Percentiles rank a stretch among this genome's conserved stretches.
Evolutionary conservation across 768 basidiomycete genomes (phyloP).

Genomic region (Leccinum disarticulatum): DNA sequence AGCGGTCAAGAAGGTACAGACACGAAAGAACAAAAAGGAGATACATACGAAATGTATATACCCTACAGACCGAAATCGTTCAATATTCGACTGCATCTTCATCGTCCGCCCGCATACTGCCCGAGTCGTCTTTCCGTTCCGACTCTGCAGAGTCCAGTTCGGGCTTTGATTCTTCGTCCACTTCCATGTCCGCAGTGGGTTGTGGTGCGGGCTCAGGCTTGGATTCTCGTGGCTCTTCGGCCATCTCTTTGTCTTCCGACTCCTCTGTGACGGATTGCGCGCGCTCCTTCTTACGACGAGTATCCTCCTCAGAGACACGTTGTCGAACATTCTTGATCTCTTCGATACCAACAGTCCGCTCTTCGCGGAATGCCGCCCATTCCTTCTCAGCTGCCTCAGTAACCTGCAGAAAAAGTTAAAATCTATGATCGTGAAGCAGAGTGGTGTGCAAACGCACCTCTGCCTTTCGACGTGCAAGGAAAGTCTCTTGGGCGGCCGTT

Average conservation of each 20-base stretch:
- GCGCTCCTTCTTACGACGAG: constrained; percentile 41
- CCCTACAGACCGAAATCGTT: constrained; percentile 24
- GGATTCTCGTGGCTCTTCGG: constrained; percentile 21
- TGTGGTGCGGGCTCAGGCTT: constrained; percentile 20
- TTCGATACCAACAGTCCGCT: constrained; percentile 55
- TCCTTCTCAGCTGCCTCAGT: constrained; percentile 63
- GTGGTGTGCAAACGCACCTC: constrained; percentile 45
- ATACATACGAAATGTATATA: constrained; percentile 30
- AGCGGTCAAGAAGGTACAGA: constrained; percentile 20
- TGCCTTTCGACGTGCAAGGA: constrained; percentile 58
- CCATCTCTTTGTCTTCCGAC: constrained; percentile 37
- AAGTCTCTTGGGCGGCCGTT: constrained; percentile 66
- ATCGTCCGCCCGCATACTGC: constrained; percentile 63
- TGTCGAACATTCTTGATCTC: constrained; percentile 64
- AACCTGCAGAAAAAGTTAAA: constrained; percentile 42
- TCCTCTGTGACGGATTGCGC: constrained; percentile 38
- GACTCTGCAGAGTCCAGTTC: constrained; percentile 37
- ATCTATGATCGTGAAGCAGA: neutral
- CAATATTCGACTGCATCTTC: constrained; percentile 83
- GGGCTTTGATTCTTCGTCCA: constrained; percentile 36
- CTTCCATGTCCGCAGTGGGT: constrained; percentile 35
- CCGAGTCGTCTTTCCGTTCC: constrained; percentile 54
- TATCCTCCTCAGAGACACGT: constrained; percentile 66
- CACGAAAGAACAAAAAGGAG: constrained; percentile 8
- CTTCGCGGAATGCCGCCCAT: constrained; percentile 62